phyloP scores from a whole-genome alignment of 73 alveolate genomes.

The Effrenium voratum region DNA sequence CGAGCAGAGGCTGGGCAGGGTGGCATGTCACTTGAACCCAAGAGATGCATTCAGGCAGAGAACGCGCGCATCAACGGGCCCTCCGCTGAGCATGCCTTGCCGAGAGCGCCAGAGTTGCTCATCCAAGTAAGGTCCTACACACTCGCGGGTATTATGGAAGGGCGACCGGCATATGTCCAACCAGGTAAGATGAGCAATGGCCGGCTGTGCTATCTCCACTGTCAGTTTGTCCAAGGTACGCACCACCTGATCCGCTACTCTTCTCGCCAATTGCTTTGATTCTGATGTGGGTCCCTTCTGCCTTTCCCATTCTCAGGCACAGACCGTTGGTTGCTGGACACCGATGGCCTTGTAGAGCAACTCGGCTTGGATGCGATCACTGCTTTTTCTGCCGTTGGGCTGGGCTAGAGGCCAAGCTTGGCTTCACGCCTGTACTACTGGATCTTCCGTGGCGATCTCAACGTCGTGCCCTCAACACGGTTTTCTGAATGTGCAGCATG shows the following conservation, averaged over 20 bases:
- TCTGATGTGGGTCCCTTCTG: neutral
- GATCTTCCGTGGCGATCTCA: conserved; percentile 64
- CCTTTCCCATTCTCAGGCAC: conserved; percentile 18
- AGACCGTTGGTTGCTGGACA: conserved; percentile 60
- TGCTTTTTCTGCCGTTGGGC: too few species aligned
- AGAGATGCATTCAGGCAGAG: conserved; percentile 8
- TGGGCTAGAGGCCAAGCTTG: conserved; percentile 41
- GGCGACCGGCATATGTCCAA: conserved; percentile 82
- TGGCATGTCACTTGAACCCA: neutral
- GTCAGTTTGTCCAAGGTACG: conserved; percentile 17
- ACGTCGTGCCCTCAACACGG: conserved; percentile 8
- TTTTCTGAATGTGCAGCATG: too few species aligned
- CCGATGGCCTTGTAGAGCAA: conserved; percentile 51
- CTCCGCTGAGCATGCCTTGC: neutral
- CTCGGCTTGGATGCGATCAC: too few species aligned
- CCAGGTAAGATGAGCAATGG: conserved; percentile 8
- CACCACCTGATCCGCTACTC: conserved; percentile 64
- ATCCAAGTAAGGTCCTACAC: conserved; percentile 13
- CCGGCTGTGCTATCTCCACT: neutral
- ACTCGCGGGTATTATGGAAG: conserved; percentile 60
- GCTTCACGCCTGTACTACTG: conserved; percentile 52
- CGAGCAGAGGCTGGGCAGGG: neutral
- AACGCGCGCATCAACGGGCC: conserved; percentile 75
- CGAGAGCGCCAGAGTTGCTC: neutral
- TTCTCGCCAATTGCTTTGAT: conserved; percentile 1